Evolutionary conservation across 2,329 filamentous ascomycete genomes (phyloP).

Genomic region (Fusarium gaditjirri): DNA sequence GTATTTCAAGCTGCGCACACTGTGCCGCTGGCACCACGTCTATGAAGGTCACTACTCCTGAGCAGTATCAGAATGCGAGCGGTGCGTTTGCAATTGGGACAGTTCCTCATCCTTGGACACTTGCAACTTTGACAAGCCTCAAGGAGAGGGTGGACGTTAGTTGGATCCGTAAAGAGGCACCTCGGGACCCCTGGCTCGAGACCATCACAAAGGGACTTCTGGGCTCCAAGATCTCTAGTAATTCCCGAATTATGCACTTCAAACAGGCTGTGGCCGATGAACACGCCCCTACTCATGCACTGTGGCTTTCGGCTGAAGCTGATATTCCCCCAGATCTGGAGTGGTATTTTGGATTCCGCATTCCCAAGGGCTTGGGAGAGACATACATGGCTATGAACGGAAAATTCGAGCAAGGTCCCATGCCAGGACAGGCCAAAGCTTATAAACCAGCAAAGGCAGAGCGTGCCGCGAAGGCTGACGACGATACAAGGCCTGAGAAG

Average conservation of each 20-base stretch:
- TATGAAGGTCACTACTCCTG: constrained; percentile 73
- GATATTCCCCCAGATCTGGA: constrained; percentile 76
- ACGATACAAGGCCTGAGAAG: constrained; percentile 14
- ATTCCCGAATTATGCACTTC: constrained; percentile 75
- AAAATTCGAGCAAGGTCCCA: constrained; percentile 21
- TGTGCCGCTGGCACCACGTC: constrained; percentile 72
- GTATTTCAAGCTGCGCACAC: constrained; percentile 76
- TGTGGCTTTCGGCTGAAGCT: constrained; percentile 84
- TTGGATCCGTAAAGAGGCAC: constrained; percentile 74
- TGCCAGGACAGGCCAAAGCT: constrained; percentile 46
- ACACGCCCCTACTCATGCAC: constrained; percentile 68
- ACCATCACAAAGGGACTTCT: constrained; percentile 77
- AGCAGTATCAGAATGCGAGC: constrained; percentile 76
- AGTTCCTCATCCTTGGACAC: constrained; percentile 91
- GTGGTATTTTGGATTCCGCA: constrained; percentile 88
- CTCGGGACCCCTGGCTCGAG: constrained; percentile 82
- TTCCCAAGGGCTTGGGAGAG: constrained; percentile 65
- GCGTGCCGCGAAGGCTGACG: constrained; percentile 7
- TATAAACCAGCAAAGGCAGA: neutral
- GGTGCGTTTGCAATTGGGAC: constrained; percentile 83
- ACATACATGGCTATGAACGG: constrained; percentile 52
- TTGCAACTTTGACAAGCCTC: constrained; percentile 73
- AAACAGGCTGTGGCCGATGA: constrained; percentile 84
- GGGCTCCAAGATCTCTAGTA: constrained; percentile 67
- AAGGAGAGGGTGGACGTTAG: constrained; percentile 69